Evolutionary conservation across 169 alveolate genomes (phyloP), one percentile per base, ranked within the genome.

Genomic region (Sarcocystis neurona): DNA sequence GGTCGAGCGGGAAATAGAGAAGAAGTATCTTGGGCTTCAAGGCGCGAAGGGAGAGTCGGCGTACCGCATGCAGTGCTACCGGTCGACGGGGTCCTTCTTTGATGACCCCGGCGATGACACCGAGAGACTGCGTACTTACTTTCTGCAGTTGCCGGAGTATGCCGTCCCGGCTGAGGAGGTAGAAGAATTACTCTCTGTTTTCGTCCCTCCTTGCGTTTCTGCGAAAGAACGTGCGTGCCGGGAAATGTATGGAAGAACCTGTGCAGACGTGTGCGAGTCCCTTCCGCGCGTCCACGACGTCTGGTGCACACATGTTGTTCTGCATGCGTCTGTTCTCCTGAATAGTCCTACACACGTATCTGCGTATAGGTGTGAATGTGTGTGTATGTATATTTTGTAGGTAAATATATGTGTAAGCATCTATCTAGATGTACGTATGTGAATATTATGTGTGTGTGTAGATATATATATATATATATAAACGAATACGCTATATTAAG

Each of bases 31-130:
- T 86, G 91, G 92, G 70, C 88, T 94, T 46, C 85, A 88, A 47
- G 95, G 94, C 53, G 84, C 78, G 88, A 90, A 89, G 20, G n/a
- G n/a, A n/a, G n/a, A n/a, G n/a, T 88, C 91, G 63, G 94, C 95
- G 46, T 94, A 94, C 94, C 79, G 97, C 43, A 91, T 95, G 95
- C 96, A 95, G 89, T 93, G 96, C 92, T 95, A 94, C 66, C 60
- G 91, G 82, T 93, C 96, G 15, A 92, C 95, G 18, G 94, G 93
- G 46, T 93, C 96, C 58, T 92, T 95, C 50, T 95, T 94, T 82
- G 96, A 94, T 70, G 96, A 93, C 72, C 94, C 94, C 4, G 95
- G 91, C 39, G 90, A 92, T 8, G 70, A 90, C 39, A 92, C 85
- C 80, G 97, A 94, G 48, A 87, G 97, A 15, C 89, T 95, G 75